Evolutionary conservation across 2,329 filamentous ascomycete species (phyloP).

Genomic region (Fusarium miscanthi): DNA sequence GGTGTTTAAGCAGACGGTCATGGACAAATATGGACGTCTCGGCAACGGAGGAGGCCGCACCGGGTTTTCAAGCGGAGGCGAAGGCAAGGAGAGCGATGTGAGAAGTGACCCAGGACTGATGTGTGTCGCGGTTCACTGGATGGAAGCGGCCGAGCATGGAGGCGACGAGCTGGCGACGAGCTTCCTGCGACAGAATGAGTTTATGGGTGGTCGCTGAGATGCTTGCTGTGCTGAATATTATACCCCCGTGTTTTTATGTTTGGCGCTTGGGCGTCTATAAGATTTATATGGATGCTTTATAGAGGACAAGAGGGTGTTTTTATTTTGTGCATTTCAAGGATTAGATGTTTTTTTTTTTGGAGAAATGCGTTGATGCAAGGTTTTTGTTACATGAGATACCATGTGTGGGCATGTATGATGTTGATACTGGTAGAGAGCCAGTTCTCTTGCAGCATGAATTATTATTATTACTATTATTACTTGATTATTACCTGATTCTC

Average conservation of each 20-base stretch:
- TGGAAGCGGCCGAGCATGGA: conserved; percentile 88
- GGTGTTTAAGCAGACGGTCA: conserved; percentile 89
- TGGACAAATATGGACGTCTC: conserved; percentile 71
- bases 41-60: conserved; percentile 40
- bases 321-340: conserved; percentile 8
- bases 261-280: conserved; percentile 33
- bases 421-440: conserved; percentile 1
- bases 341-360: conserved; percentile 30
- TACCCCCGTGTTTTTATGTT: conserved; percentile 43
- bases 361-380: background rate
- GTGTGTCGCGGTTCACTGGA: conserved; percentile 97
- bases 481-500: background rate
- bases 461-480: background rate
- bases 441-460: background rate
- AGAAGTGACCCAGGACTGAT: conserved; percentile 87
- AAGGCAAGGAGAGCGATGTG: conserved; percentile 58
- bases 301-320: conserved; percentile 11
- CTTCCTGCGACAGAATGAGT: conserved; percentile 77
- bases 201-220: conserved; percentile 49
- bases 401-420: background rate
- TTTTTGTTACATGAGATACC: conserved; percentile 23
- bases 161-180: conserved; percentile 86
- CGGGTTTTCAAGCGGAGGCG: conserved; percentile 38
- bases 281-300: conserved; percentile 24
- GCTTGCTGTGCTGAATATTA: conserved; percentile 31